Conservation (phyloP, 257 asterid species). For the Paraleonurus japonicus region DNA sequence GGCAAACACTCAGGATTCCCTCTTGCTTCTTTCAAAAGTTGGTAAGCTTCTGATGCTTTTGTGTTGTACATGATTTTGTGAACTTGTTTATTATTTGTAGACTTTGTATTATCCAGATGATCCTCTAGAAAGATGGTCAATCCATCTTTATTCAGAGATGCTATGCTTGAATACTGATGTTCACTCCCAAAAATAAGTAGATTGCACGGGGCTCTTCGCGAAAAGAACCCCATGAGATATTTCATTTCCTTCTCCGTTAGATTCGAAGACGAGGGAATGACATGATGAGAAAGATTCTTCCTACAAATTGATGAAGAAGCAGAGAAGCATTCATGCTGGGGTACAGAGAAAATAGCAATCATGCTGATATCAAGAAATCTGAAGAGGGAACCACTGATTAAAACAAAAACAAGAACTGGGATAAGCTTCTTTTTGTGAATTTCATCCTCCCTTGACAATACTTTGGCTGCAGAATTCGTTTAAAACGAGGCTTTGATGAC, state of each 20-base stretch:
- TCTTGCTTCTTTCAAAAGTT: conserved; percentile 60
- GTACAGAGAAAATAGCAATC: conserved; percentile 38
- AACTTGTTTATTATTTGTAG: conserved; percentile 31
- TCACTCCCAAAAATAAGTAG: conserved; percentile 68
- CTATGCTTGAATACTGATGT: conserved; percentile 41
- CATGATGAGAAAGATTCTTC: conserved; percentile 2
- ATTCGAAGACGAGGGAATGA: not conserved
- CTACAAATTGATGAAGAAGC: not conserved
- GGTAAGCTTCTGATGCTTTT: conserved; percentile 63
- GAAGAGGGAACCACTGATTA: conserved; percentile 54
- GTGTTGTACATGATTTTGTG: conserved; percentile 57
- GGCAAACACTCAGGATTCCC: conserved; percentile 41
- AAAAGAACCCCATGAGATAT: conserved; percentile 49
- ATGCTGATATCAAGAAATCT: conserved; percentile 56
- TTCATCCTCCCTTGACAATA: conserved; percentile 40
- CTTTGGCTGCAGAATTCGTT: conserved; percentile 25
- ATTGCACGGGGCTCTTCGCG: conserved; percentile 60
- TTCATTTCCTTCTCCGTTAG: conserved; percentile 52
- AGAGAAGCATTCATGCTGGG: conserved; percentile 22
- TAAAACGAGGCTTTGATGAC: conserved; percentile 27
- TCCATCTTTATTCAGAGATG: conserved; percentile 56
- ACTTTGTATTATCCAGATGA: conserved; percentile 26
- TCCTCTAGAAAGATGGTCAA: conserved; percentile 62
- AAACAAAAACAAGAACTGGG: conserved; percentile 50
- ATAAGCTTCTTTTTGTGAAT: conserved; percentile 51